A percentile compares a stretch with the other conserved stretches of the same genome.
Evolutionary conservation across 1,284 basidiomycete genomes (phyloP).

Genomic region (Microbotryum violaceum): DNA sequence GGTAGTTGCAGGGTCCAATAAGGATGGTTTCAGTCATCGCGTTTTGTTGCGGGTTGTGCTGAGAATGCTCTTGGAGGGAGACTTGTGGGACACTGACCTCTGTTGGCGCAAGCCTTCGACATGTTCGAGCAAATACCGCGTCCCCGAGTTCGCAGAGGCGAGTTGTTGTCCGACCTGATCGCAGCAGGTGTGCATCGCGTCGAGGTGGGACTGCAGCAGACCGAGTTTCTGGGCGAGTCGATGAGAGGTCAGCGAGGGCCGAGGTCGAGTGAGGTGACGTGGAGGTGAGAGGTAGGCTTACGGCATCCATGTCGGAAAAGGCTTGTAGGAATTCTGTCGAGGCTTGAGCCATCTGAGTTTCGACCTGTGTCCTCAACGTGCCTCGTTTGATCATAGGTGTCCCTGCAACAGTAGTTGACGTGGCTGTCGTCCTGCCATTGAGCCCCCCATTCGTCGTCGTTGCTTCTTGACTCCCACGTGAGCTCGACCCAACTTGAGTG

Average conservation of each 20-base stretch:
- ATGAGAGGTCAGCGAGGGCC: not conserved
- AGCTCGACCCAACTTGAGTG: slow-evolving; percentile 13
- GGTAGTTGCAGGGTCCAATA: no score
- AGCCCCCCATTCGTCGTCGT: slow-evolving; percentile 7
- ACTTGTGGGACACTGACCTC: slow-evolving; percentile 49
- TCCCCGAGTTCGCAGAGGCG: slow-evolving; percentile 65
- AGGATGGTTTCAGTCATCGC: no score
- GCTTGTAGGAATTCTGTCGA: slow-evolving; percentile 72
- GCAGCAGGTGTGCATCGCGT: slow-evolving; percentile 69
- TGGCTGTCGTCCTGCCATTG: slow-evolving; percentile 31
- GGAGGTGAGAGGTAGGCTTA: slow-evolving; percentile 43
- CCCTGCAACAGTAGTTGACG: slow-evolving; percentile 41
- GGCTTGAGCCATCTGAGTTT: slow-evolving; percentile 66
- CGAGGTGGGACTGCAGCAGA: slow-evolving; percentile 63
- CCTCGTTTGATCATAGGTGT: slow-evolving; percentile 45
- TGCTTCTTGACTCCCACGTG: not conserved
- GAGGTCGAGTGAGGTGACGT: not conserved
- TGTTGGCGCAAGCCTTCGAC: slow-evolving; percentile 74
- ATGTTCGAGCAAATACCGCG: slow-evolving; percentile 73
- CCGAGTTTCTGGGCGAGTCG: slow-evolving; percentile 60
- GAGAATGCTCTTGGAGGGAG: no score
- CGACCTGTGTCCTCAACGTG: slow-evolving; percentile 73
- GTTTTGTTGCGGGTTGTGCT: no score
- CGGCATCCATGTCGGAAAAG: slow-evolving; percentile 78
- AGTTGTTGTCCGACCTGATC: slow-evolving; percentile 74